phyloP scores from a whole-genome alignment of 345 rosid species.

The Salix exigua region DNA sequence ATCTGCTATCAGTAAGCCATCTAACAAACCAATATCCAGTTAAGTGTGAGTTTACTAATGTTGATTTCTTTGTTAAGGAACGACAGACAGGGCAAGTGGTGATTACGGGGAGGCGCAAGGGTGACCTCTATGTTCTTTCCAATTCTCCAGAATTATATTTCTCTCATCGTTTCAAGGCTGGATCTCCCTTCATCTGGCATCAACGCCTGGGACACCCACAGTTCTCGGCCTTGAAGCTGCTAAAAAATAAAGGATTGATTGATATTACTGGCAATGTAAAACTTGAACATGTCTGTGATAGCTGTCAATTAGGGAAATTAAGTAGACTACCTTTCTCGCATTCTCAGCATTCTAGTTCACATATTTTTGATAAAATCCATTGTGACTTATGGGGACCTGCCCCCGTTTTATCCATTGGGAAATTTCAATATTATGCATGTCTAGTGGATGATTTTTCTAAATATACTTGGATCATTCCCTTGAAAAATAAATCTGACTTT shows the following conservation, averaged over 20 bases:
- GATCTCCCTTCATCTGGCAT: too few species aligned
- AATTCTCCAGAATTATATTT: too few species aligned
- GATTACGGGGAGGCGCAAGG: too few species aligned
- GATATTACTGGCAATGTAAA: not conserved
- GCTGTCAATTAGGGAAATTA: slow-evolving; percentile 13
- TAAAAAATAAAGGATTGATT: slow-evolving; percentile 16
- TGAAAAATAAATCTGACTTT: slow-evolving; percentile 7
- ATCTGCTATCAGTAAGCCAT: too few species aligned
- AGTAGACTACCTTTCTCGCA: not conserved
- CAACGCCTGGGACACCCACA: not conserved
- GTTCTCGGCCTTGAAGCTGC: not conserved
- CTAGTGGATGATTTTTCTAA: not conserved
- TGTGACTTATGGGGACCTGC: slow-evolving; percentile 18
- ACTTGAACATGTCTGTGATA: slow-evolving; percentile 5
- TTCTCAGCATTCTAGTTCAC: not conserved
- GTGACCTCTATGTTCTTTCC: too few species aligned
- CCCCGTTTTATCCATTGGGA: not conserved
- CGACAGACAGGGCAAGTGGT: too few species aligned
- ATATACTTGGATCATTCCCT: slow-evolving; percentile 5
- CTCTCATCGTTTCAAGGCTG: too few species aligned
- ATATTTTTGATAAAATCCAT: slow-evolving; percentile 7
- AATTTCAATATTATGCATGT: too few species aligned
- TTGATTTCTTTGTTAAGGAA: too few species aligned
- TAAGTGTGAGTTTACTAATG: too few species aligned
- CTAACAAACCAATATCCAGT: too few species aligned